Base-by-base conservation (phyloP, 2,329 filamentous ascomycete species). In the Graphium sp. region DNA sequence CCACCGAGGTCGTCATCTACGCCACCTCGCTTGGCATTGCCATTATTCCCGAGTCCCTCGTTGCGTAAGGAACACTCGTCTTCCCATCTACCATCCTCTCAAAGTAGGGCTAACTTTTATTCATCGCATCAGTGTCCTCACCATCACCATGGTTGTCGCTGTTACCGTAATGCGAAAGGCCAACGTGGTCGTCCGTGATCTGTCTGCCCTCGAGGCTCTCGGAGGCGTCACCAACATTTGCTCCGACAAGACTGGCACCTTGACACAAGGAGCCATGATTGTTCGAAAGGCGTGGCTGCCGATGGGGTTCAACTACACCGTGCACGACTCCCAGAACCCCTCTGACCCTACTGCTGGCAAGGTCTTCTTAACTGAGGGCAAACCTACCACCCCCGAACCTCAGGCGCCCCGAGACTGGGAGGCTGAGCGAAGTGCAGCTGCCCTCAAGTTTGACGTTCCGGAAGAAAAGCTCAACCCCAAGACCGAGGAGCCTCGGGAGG, bases 221-320 rank as follows among this genome's bases (percentile, higher is more conserved):
- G 75, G 75, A 9, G 74, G 70, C 24, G 73, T 80, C 15, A 79
- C 73, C 32, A 72, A 77, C 42, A 76, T 80, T 40, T 80, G 74
- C 48, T 78, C 73, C 15, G 74, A 79, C 51, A 79, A 79, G 50
- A 80, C 74, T 0, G 75, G 75, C 10, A 81, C 75, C 1, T 52
- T 76, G 10, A 76, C 72, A 0, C 66, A 74, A 39, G 69, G 74
- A 20, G 72, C 71, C 39, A 79, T 79, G 74, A 70, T 78, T 36
- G 67, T 74, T 11, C 61, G 69, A 36, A 73, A 74, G 42, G 69
- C 65, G 1, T 77, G 71, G 66, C 60, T 78, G 22, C 72, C 73
- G 0, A 55, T 52, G 9, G 59, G 59, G 3, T 60, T 61, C 20
- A 55, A 65, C 22, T 66, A 74, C 42, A 66, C 61, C 2, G 66